A percentile compares a stretch with the other conserved stretches of the same genome.
Conservation (phyloP, 768 basidiomycete species). For the Boletales sp. region DNA sequence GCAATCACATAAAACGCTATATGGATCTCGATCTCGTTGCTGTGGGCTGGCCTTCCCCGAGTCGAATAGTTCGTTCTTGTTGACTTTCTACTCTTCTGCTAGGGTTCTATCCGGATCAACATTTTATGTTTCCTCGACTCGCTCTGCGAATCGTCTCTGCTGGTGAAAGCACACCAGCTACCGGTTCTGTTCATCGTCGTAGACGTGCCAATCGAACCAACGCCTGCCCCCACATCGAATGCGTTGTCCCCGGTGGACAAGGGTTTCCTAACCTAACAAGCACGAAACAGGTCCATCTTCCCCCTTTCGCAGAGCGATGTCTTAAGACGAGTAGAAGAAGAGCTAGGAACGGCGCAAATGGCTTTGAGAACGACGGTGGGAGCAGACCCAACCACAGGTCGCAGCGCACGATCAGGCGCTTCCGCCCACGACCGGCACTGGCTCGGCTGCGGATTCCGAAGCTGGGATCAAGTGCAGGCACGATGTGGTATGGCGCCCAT, state of each 20-base stretch:
- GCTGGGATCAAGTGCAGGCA: too few species aligned
- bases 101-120: conserved; percentile 91
- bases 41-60: too few species aligned
- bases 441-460: too few species aligned
- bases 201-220: conserved; percentile 34
- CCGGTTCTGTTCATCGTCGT: not conserved
- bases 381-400: conserved; percentile 66
- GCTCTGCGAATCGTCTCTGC: conserved; percentile 73
- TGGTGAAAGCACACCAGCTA: conserved; percentile 53
- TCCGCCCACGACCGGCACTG: too few species aligned
- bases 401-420: not conserved
- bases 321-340: conserved; percentile 86
- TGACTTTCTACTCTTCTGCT: not conserved
- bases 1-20: too few species aligned
- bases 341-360: conserved; percentile 91
- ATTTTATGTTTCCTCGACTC: conserved; percentile 89
- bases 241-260: conserved; percentile 84
- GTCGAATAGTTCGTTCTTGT: not conserved
- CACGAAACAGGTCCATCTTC: conserved; percentile 68
- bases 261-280: conserved; percentile 86
- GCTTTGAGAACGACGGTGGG: conserved; percentile 87
- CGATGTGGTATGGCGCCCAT: conserved; percentile 2
- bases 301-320: conserved; percentile 59
- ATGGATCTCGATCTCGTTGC: not conserved
- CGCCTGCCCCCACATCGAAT: conserved; percentile 67